Percentiles rank a stretch among this genome's conserved stretches.
These are phyloP conservation scores for Colletotrichum scovillei DNA, from an alignment of 2,329 filamentous ascomycete species.

Conservation along the genomic window DNA sequence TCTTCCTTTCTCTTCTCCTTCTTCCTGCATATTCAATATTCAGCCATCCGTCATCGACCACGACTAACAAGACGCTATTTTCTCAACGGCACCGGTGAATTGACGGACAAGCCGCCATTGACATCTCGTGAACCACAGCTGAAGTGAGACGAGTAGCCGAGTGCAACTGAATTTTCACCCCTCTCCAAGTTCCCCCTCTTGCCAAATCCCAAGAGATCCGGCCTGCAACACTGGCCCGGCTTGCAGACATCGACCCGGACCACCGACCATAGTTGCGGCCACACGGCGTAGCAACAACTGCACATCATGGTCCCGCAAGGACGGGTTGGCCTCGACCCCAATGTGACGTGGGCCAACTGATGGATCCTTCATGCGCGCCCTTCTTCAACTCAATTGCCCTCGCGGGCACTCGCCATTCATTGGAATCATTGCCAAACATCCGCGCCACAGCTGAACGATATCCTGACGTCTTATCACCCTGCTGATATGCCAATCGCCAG, in stretches of 20 bases:
- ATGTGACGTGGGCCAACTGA: conserved; percentile 13
- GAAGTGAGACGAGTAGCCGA: neutral
- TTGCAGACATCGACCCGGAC: neutral
- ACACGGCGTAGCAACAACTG: conserved; percentile 5
- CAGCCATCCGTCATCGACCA: neutral
- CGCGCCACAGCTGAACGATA: conserved; percentile 1
- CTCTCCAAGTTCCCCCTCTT: neutral
- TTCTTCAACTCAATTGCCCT: neutral
- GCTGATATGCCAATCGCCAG: neutral
- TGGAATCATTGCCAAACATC: conserved; percentile 7
- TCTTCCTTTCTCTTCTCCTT: neutral
- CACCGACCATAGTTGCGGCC: neutral
- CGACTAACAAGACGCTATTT: neutral
- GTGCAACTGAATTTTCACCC: neutral
- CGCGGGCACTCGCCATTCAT: neutral
- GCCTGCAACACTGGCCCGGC: neutral
- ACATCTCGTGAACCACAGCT: neutral
- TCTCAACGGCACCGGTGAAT: neutral
- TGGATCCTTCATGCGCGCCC: neutral
- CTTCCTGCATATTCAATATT: conserved; percentile 6
- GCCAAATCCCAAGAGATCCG: neutral
- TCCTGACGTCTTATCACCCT: conserved; percentile 1
- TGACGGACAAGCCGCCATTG: neutral
- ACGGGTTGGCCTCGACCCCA: conserved; percentile 16
- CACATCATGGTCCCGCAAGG: conserved; percentile 21